Evolutionary conservation across 805 yeast genomes (phyloP), one percentile per base, ranked within the genome.

Genomic region (Saturnispora mendoncae): DNA sequence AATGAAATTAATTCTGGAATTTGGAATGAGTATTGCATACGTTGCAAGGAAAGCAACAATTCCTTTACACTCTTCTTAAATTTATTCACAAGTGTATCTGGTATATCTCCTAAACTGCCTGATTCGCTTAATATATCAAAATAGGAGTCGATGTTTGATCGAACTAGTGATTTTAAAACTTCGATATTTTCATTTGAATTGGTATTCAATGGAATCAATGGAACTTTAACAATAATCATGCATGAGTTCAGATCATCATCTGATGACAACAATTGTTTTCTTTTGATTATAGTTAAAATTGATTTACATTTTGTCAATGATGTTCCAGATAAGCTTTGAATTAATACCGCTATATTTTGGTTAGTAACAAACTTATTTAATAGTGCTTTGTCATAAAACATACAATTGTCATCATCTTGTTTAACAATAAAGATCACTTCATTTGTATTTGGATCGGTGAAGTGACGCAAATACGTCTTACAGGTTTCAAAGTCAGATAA

Each of bases 51-150:
- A 14, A 74, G 53, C 1, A 83, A 74, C 18, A 87, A 62, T 44
- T 85, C 95, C 27, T 72, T 69, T 41, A 86, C 68, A 51, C 77
- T 81, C 55, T 72, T 77, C 48, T 76, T 76, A 0, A 86, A 69
- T 3, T 64, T 53, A 3, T 63, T 56, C 6, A 76, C 60, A 0
- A 67, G 57, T 1, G 62, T 69, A 4, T 61, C 50, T 4, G 51
- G 41, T 9, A 46, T 38, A 14, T 28, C 43, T 8, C 33, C 44
- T 3, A 46, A 35, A 2, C 36, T 34, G 4, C 48, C 51, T 3
- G 39, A 42, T 2, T 30, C 29, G 3, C 61, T 50, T 6, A 72
- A 55, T 7, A 72, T 66, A 33, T 83, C 84, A 53, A 87, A 80
- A 48, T 78, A 76, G 0, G 92, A 84, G 0, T 76, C 67, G 18